These are phyloP conservation scores for Silene conica DNA, from an alignment of 148 eudicot species.

Conservation along the genomic window DNA sequence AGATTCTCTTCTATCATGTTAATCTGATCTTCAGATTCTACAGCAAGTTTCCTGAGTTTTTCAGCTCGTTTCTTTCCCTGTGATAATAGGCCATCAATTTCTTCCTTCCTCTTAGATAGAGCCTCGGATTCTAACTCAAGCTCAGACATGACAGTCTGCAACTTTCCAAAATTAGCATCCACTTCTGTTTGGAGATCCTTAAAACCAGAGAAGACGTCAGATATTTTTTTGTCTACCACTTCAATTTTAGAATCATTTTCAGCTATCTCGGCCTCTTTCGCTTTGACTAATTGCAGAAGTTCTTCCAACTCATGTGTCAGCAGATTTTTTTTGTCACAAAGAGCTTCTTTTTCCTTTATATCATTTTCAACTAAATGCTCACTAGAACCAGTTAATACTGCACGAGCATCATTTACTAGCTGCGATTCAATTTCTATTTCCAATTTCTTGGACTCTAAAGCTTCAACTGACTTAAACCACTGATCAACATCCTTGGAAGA, in stretches of 20 bases:
- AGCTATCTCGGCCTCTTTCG: constrained; percentile 67
- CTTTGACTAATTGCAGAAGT: constrained; percentile 55
- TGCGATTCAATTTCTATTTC: constrained; percentile 57
- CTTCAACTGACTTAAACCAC: constrained; percentile 51
- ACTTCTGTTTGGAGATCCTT: constrained; percentile 43
- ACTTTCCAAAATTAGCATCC: constrained; percentile 32
- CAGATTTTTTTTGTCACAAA: constrained; percentile 36
- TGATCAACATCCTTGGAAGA: constrained; percentile 45
- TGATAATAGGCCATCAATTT: constrained; percentile 44
- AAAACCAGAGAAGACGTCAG: constrained; percentile 49
- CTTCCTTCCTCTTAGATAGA: constrained; percentile 48
- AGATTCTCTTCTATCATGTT: constrained; percentile 43
- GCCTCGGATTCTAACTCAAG: constrained; percentile 43
- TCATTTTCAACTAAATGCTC: constrained; percentile 51
- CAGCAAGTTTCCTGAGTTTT: constrained; percentile 49
- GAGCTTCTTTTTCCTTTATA: constrained; percentile 50
- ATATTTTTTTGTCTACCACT: constrained; percentile 56
- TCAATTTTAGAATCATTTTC: constrained; percentile 50
- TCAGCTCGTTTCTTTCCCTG: constrained; percentile 40
- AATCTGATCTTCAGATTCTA: constrained; percentile 45
- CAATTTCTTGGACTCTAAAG: constrained; percentile 51
- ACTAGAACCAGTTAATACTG: constrained; percentile 40
- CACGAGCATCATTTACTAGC: constrained; percentile 44
- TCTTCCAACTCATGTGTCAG: constrained; percentile 52
- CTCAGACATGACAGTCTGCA: constrained; percentile 40